Evolutionary conservation across 345 rosid species (phyloP), one percentile per base, ranked within the genome.

Genomic region (Populus euphratica): DNA sequence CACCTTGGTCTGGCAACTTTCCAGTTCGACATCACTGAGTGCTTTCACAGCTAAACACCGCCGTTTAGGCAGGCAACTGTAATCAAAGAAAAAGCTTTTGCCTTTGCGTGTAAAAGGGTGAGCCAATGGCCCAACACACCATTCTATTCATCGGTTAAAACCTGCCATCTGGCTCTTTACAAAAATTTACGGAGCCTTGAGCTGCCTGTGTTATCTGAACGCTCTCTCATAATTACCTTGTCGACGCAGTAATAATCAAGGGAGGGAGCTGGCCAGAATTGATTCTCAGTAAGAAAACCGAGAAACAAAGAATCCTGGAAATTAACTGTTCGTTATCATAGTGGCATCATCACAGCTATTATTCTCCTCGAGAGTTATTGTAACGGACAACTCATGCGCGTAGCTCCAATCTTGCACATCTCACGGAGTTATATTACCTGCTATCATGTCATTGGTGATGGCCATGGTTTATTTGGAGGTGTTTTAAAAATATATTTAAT

Each of bases 121-220:
- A 66, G 3, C 56, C 1, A 25, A 17, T 13, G 6, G 39, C 23
- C 38, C 18, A n/a, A 39, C 17, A 2, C 76, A 18, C 38, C 39
- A 8, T 27, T 62, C 68, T 59, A 73, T 50, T 73, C 76, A 14
- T 14, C 27, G 75, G 75, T n/a, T 36, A 56, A 54, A 56, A 36
- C 29, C 64, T n/a, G 23, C 12, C 23, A 1, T 12, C 64, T 23
- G 64, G 29, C 23, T 59, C 64, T 59, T 9, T 25, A 23, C 64
- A 23, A 21, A 59, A 23, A 3, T 3, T 59, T 23, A 59, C 29
- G 1, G 64, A 7, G 27, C 29, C 64, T 59, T 11, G 64, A 59
- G 14, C 64, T 59, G 64, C 64, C 64, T 59, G 63, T n/a, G 23
- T 3, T 9, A 1, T 10, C 63, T 3, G 63, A 10, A 59, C 29